A percentile compares a stretch with the other conserved stretches of the same genome.
Evolutionary conservation across 2,329 filamentous ascomycete genomes (phyloP).

Genomic region (Eutypella sp.): DNA sequence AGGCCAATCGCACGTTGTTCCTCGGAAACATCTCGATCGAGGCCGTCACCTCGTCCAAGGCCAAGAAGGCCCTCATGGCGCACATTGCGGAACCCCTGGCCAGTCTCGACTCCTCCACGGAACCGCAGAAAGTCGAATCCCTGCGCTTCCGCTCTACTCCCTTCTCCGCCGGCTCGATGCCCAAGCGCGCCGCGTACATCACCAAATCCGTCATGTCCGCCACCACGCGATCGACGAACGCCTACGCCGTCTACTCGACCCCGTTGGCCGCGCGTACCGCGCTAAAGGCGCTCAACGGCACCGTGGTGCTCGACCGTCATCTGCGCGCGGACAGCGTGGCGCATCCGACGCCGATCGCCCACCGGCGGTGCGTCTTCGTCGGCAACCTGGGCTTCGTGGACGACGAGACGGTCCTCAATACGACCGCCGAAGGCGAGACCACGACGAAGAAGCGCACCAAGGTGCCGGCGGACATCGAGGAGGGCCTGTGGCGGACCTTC

Average conservation of each 20-base stretch:
- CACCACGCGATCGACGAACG: conserved; percentile 89
- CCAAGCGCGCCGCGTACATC: conserved; percentile 91
- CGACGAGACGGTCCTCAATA: conserved; percentile 70
- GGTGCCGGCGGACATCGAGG: conserved; percentile 78
- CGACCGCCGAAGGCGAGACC: conserved; percentile 59
- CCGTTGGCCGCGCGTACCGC: conserved; percentile 70
- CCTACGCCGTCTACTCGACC: conserved; percentile 85
- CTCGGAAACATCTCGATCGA: conserved; percentile 82
- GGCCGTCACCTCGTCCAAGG: conserved; percentile 76
- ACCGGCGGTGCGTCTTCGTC: conserved; percentile 90
- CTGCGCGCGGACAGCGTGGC: conserved; percentile 86
- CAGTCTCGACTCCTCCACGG: conserved; percentile 40
- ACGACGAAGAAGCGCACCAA: conserved; percentile 70
- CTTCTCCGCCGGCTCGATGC: conserved; percentile 70
- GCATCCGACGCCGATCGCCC: conserved; percentile 76
- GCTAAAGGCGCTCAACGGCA: conserved; percentile 74
- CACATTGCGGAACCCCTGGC: conserved; percentile 75
- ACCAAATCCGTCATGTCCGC: conserved; percentile 86
- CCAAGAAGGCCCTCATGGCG: conserved; percentile 69
- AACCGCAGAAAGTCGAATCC: conserved; percentile 73
- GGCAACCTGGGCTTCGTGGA: conserved; percentile 96
- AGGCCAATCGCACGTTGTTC: conserved; percentile 86
- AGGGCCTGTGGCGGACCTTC: conserved; percentile 85
- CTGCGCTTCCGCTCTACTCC: conserved; percentile 92
- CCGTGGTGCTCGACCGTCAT: conserved; percentile 77